Evolutionary conservation across 2,329 filamentous ascomycete species (phyloP).

Genomic region (Pseudocercospora cruenta): DNA sequence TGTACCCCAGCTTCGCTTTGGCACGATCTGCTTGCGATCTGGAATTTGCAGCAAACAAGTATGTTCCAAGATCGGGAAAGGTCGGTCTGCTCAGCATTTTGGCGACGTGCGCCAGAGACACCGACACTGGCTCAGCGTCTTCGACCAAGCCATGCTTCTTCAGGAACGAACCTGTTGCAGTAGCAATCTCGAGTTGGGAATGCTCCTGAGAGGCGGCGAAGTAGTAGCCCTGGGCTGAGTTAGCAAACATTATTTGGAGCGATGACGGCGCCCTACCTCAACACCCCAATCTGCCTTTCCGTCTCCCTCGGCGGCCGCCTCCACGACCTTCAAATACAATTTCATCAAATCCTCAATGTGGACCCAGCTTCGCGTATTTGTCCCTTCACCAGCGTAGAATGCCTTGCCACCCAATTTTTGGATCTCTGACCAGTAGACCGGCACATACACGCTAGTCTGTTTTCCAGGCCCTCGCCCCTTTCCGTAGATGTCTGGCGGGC

Average conservation of each 20-base stretch:
- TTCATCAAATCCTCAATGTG: conserved; percentile 62
- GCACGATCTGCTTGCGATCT: conserved; percentile 58
- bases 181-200: conserved; percentile 37
- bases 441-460: conserved; percentile 47
- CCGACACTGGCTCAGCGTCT: conserved; percentile 30
- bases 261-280: conserved; percentile 13
- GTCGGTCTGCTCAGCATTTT: conserved; percentile 25
- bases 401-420: conserved; percentile 39
- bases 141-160: conserved; percentile 33
- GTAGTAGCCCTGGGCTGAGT: conserved; percentile 49
- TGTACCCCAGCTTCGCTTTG: conserved; percentile 60
- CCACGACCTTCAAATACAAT: conserved; percentile 57
- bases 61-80: conserved; percentile 37
- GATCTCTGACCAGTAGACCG: conserved; percentile 44
- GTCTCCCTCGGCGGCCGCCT: conserved; percentile 53
- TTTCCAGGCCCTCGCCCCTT: conserved; percentile 43
- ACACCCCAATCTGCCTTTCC: conserved; percentile 35
- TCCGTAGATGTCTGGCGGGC: conserved; percentile 66
- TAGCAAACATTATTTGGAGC: conserved; percentile 19
- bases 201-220: conserved; percentile 47
- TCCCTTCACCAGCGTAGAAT: conserved; percentile 56
- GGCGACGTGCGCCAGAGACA: conserved; percentile 37
- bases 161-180: conserved; percentile 33
- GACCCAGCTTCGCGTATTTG: conserved; percentile 54
- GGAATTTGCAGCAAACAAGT: conserved; percentile 59